These are phyloP conservation scores for Ceratocystiopsis minuta DNA, from an alignment of 2,329 filamentous ascomycete genomes.

Conservation along the genomic window DNA sequence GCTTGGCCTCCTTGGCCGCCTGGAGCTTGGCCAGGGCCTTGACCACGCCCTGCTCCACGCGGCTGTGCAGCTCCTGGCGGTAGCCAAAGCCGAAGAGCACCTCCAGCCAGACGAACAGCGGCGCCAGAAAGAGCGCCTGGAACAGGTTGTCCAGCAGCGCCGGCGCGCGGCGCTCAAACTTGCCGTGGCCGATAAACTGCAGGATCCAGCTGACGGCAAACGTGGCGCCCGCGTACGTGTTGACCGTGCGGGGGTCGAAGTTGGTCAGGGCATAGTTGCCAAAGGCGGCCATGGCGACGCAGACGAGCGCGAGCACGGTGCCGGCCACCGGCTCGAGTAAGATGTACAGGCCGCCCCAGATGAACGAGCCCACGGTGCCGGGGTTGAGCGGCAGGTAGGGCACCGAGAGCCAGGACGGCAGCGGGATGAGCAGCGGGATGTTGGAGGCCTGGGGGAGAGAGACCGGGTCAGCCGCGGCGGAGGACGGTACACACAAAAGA, in stretches of 20 bases:
- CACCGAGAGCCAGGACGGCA: constrained; percentile 48
- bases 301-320: constrained; percentile 53
- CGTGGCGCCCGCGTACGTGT: constrained; percentile 37
- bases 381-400: constrained; percentile 50
- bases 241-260: constrained; percentile 29
- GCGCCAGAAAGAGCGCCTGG: constrained; percentile 81
- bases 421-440: constrained; percentile 41
- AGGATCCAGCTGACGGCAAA: constrained; percentile 66
- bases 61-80: constrained; percentile 65
- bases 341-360: constrained; percentile 68
- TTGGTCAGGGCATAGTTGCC: constrained; percentile 56
- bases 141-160: constrained; percentile 80
- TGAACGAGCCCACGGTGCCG: constrained; percentile 43
- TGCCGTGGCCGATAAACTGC: constrained; percentile 84
- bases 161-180: constrained; percentile 73
- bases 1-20: constrained; percentile 27
- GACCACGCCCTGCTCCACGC: constrained; percentile 59
- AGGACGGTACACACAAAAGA: background rate
- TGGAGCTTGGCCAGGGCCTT: constrained; percentile 62
- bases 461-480: too few relatives aligned
- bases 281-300: constrained; percentile 56
- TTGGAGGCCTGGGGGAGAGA: constrained; percentile 34
- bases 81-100: constrained; percentile 82
- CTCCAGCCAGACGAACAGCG: constrained; percentile 95
- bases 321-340: constrained; percentile 90